A percentile compares a stretch with the other conserved stretches of the same genome.
Conservation (phyloP, 1,284 basidiomycete genomes). For the Chalciporus sp. region DNA sequence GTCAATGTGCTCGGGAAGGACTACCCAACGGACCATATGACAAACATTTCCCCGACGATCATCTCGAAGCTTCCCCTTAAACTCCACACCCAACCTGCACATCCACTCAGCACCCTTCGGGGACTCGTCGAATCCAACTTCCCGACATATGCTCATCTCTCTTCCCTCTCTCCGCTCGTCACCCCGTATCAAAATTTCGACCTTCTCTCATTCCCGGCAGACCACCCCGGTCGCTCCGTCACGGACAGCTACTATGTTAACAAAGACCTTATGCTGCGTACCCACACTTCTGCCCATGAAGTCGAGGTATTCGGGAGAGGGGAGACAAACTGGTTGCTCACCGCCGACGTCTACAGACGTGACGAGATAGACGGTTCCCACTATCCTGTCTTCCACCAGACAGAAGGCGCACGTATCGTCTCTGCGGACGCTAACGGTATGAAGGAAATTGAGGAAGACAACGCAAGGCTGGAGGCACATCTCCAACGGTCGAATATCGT, state of each 20-base stretch:
- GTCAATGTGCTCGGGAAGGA: conserved; percentile 52
- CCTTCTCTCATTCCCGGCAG: conserved; percentile 89
- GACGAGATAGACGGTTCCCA: conserved; percentile 98
- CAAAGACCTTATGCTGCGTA: conserved; percentile 87
- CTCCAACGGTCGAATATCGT: conserved; percentile 74
- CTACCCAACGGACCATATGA: conserved; percentile 76
- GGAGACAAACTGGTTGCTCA: conserved; percentile 84
- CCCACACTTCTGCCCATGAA: conserved; percentile 98
- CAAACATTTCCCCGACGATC: conserved; percentile 88
- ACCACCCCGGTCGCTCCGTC: conserved; percentile 90
- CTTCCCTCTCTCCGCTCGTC: conserved; percentile 85
- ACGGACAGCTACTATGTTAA: conserved; percentile 99
- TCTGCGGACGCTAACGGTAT: conserved; percentile 52
- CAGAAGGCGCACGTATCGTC: conserved; percentile 92
- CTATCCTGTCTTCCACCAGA: conserved; percentile 99
- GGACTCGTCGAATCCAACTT: conserved; percentile 86
- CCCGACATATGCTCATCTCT: conserved; percentile 64
- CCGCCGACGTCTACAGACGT: conserved; percentile 97
- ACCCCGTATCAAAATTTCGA: conserved; percentile 95
- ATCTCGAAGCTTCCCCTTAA: conserved; percentile 71
- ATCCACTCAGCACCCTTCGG: conserved; percentile 89
- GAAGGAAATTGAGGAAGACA: conserved; percentile 65
- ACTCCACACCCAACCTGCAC: conserved; percentile 76
- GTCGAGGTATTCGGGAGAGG: conserved; percentile 86
- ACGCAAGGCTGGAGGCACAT: conserved; percentile 60